phyloP scores from a whole-genome alignment of 2,329 filamentous ascomycete genomes.

The Chrysoporthe deuterocubensis region DNA sequence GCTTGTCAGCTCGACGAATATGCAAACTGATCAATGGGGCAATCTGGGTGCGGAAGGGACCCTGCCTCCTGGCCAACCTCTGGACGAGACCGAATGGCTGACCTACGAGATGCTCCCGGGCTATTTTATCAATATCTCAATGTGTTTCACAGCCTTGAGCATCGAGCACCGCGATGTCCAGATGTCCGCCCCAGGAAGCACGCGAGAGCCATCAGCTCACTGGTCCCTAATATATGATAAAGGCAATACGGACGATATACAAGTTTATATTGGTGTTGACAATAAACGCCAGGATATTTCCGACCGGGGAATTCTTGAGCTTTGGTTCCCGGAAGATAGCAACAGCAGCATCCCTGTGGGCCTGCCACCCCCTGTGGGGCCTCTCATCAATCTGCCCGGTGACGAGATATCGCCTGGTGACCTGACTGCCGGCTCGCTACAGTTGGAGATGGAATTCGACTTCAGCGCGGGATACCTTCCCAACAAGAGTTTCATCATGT shows the following conservation, averaged over 20 bases:
- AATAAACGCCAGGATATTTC: background rate
- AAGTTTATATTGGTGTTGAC: conserved; percentile 1
- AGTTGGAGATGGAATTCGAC: background rate
- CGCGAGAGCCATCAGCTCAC: background rate
- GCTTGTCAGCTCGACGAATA: conserved; percentile 4
- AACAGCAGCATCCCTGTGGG: background rate
- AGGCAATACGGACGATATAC: background rate
- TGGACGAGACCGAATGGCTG: conserved; percentile 1
- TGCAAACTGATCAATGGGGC: background rate
- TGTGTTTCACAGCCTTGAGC: conserved; percentile 9
- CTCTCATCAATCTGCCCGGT: background rate
- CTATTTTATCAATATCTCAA: conserved; percentile 6
- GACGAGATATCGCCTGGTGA: conserved; percentile 8
- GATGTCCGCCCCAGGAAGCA: background rate
- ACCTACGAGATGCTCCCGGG: conserved; percentile 11
- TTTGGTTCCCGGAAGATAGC: background rate
- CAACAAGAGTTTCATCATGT: conserved; percentile 5
- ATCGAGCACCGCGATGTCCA: conserved; percentile 4
- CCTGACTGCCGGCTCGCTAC: background rate
- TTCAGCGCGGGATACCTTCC: background rate
- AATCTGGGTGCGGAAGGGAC: background rate
- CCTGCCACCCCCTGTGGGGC: background rate
- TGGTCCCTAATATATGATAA: background rate
- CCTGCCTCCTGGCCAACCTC: background rate
- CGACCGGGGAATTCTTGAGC: conserved; percentile 1